These are phyloP conservation scores for Sarocladium kiliense DNA, from an alignment of 2,329 filamentous ascomycete genomes.

Conservation along the genomic window DNA sequence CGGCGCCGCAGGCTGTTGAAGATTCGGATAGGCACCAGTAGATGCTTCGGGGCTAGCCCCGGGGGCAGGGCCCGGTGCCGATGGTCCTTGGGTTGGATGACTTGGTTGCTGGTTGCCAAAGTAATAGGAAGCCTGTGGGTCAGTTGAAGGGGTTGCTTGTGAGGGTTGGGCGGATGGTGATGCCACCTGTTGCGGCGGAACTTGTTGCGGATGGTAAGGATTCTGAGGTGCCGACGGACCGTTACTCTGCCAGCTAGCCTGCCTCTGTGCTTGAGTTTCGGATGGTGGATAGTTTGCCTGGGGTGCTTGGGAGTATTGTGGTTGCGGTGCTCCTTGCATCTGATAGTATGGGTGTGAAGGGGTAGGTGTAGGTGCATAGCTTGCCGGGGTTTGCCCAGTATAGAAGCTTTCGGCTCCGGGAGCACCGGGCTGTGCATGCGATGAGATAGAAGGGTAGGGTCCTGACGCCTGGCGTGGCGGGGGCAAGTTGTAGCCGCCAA, in stretches of 20 bases:
- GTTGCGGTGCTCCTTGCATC: conserved; percentile 21
- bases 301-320: conserved; percentile 23
- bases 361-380: conserved; percentile 45
- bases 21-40: conserved; percentile 50
- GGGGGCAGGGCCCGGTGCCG: conserved; percentile 31
- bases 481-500: conserved; percentile 59
- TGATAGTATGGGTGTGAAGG: conserved; percentile 26
- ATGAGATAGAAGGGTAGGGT: conserved; percentile 67
- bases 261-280: conserved; percentile 26
- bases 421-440: conserved; percentile 41
- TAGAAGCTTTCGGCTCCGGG: conserved; percentile 74
- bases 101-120: conserved; percentile 37
- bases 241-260: conserved; percentile 45
- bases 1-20: conserved; percentile 39
- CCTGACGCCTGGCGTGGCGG: conserved; percentile 46
- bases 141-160: conserved; percentile 30
- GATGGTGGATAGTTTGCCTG: conserved; percentile 38
- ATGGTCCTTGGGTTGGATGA: conserved; percentile 27
- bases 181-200: conserved; percentile 19
- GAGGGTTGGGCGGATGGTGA: conserved; percentile 14
- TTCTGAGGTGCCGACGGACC: conserved; percentile 27
- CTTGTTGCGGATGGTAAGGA: conserved; percentile 19
- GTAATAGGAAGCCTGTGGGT: conserved; percentile 55
- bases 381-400: conserved; percentile 53
- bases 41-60: conserved; percentile 29